phyloP scores from a whole-genome alignment of 2,329 filamentous ascomycete species.

The Aspergillus pseudonomiae region DNA sequence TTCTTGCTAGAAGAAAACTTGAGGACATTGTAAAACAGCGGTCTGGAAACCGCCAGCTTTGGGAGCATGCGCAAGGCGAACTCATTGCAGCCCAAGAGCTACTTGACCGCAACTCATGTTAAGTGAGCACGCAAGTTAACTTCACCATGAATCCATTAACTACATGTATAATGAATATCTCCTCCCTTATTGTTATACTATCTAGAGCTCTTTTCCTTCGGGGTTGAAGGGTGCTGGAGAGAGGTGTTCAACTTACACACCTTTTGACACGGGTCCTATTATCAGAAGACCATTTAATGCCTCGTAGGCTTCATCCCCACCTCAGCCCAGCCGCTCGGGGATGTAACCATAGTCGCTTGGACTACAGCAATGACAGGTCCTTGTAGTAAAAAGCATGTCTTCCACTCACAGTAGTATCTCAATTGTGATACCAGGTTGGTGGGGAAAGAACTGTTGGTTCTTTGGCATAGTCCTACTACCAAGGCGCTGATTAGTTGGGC shows the following conservation, averaged over 20 bases:
- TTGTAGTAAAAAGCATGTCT: not conserved
- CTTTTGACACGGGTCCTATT: too few relatives aligned
- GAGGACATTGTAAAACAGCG: conserved; percentile 40
- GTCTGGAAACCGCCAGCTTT: conserved; percentile 31
- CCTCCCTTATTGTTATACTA: too few relatives aligned
- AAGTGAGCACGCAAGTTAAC: not conserved
- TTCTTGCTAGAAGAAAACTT: conserved; percentile 41
- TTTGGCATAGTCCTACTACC: not conserved
- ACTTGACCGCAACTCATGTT: conserved; percentile 30
- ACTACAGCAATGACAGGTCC: not conserved
- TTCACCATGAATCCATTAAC: not conserved
- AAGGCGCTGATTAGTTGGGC: not conserved
- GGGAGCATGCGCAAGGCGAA: conserved; percentile 41
- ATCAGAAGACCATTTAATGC: too few relatives aligned
- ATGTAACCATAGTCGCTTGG: too few relatives aligned
- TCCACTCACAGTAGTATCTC: not conserved
- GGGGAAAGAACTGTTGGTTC: not conserved
- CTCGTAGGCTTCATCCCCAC: not conserved
- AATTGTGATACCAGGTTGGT: not conserved
- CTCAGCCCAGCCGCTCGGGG: not conserved
- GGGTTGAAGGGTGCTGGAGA: too few relatives aligned
- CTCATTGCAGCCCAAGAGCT: conserved; percentile 47
- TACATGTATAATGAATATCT: too few relatives aligned
- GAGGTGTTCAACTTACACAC: too few relatives aligned
- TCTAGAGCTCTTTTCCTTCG: too few relatives aligned